phyloP scores from a whole-genome alignment of 2,329 filamentous ascomycete genomes.

The Penicillium sp. region DNA sequence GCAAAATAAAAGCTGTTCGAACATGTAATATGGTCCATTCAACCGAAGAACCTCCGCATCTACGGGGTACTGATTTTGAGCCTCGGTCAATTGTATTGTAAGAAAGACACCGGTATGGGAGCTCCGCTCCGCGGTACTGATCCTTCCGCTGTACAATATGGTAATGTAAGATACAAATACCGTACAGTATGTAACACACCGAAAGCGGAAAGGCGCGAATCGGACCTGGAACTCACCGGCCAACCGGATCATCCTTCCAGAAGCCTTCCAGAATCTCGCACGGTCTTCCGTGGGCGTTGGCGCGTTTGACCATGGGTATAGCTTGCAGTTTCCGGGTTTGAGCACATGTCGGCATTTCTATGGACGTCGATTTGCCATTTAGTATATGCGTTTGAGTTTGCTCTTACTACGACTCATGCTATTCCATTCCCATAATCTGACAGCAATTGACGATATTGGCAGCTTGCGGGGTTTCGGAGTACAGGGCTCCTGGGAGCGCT shows the following conservation, averaged over 20 bases:
- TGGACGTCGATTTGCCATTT: not conserved
- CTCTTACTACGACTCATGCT: not conserved
- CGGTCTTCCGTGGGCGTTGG: constrained; percentile 5
- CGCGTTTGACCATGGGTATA: constrained; percentile 13
- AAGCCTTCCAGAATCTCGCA: constrained; percentile 17
- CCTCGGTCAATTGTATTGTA: constrained; percentile 1
- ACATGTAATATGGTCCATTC: not conserved
- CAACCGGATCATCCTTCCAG: constrained; percentile 20
- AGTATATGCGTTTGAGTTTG: not conserved
- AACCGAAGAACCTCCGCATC: not conserved
- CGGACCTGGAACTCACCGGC: constrained; percentile 2
- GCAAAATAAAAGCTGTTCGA: not conserved
- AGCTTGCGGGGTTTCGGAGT: constrained; percentile 9
- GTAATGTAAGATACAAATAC: not conserved
- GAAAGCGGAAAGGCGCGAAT: constrained; percentile 4
- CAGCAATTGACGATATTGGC: not conserved
- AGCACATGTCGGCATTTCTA: constrained; percentile 5
- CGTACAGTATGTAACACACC: constrained; percentile 1
- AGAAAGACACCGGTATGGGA: not conserved
- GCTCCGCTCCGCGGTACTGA: not conserved
- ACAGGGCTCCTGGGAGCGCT: constrained; percentile 3
- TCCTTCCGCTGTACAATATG: not conserved
- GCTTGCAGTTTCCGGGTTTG: constrained; percentile 2
- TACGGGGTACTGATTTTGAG: not conserved
- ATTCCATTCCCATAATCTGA: not conserved